Base-by-base conservation (phyloP, 148 eudicot species). In the Simmondsia chinensis region DNA sequence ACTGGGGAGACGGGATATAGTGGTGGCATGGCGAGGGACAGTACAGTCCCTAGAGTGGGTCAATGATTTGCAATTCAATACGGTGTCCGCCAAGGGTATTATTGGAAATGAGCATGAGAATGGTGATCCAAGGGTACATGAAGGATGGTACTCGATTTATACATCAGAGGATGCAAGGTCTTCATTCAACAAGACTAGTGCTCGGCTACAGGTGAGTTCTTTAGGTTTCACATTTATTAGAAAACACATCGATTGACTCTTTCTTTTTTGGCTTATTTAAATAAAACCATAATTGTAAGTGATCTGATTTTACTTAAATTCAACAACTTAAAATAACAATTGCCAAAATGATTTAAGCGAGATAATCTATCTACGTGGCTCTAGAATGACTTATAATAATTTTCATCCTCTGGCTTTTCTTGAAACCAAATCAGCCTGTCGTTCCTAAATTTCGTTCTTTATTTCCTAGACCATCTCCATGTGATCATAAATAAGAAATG, bases 1-100 rank as follows among this genome's bases (percentile, higher is more conserved):
- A 7, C 26, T 82, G 12, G 96, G 94, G 24, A 65, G 96, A 25
- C 74, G 94, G 54, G 96, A 87, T 13, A 74, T 82, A 35, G 52
- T 87, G 44, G 39, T 87, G 19, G 75, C 75, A 12, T 87, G 96
- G 96, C 74, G 96, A 56, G 96, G 96, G 5, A 76, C 82, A 0
- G 33, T 87, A 9, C 43, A 36, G 43, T 65, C 64, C 1, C 24
- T 87, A 21, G 96, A 87, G 27, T 87, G 94, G 96, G 76, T 74
- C 13, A 74, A 76, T 54, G 79, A 82, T 50, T 57, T 82, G 5
- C 58, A 79, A 7, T 82, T 82, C 44, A 3, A 13, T 7, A 39
- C 48, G 18, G 82, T 76, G 18, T 55, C 79, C 1, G 84, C 65
- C 4, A 50, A 77, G 0, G 38, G 52, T 22, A 57, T 87, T 29